Conservation (phyloP, 192 early-diverging fungal genomes). For the Backusella tarrabulga region DNA sequence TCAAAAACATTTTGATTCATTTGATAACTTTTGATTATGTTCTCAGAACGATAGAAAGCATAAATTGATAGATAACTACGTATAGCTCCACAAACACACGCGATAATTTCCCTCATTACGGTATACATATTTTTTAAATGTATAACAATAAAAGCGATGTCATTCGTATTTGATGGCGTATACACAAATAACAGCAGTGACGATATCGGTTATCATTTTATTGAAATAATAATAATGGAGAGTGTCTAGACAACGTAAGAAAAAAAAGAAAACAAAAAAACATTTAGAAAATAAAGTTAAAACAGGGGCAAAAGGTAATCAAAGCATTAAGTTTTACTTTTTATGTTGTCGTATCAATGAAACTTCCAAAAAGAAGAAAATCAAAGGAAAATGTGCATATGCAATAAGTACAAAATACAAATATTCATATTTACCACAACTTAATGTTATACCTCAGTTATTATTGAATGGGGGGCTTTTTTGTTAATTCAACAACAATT, state of each 20-base stretch:
- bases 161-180: neutral
- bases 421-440: neutral
- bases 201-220: neutral
- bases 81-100: neutral
- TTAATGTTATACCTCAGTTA: neutral
- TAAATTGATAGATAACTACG: neutral
- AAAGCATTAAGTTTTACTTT: conserved; percentile 5
- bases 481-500: neutral
- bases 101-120: neutral
- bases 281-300: neutral
- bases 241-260: neutral
- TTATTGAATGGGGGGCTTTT: neutral
- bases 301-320: neutral
- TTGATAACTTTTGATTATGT: neutral
- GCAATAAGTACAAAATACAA: neutral
- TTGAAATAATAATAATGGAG: neutral
- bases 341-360: neutral
- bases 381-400: neutral
- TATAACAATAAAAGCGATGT: neutral
- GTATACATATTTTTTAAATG: neutral
- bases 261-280: neutral
- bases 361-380: neutral
- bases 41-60: neutral
- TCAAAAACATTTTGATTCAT: conserved; percentile 1
- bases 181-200: neutral